Base-by-base conservation (phyloP, 2,329 filamentous ascomycete species). In the Sarocladium brachiariae region DNA sequence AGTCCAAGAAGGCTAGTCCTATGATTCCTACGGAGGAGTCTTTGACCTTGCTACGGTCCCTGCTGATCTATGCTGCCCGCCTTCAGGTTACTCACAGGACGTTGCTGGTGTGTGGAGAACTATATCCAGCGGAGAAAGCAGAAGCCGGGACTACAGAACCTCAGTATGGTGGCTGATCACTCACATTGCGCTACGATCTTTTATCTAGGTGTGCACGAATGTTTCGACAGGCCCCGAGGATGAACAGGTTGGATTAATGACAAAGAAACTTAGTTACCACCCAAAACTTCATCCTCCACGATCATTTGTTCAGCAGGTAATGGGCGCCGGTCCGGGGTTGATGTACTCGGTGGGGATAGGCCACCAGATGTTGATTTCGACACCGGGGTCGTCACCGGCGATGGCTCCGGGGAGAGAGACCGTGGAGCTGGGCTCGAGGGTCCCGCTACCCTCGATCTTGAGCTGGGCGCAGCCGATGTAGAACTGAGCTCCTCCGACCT, bases 401-500 rank as follows among this genome's bases (percentile, higher is more conserved):
- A 62, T 63, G 34, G 54, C 59, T 11, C 62, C 62, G 33, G 62
- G 62, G 56, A 64, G 57, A 51, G 55, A 57, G 50, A 63, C 61
- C 38, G 55, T 58, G 41, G 58, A 58, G 8, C 33, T 50, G 4
- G 61, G 62, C 13, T 51, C 50, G 27, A 52, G 52, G 7, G 13
- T 34, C 14, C 57, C 56, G 47, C 56, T 54, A 33, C 57, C 55
- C 13, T 50, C 52, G 33, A 59, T 54, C 13, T 31, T 48, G 37
- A 59, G 49, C 52, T 59, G 57, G 14, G 57, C 57, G 49, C 57
- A 59, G 23, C 55, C 54, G 25, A 58, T 57, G 52, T 64, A 66
- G 52, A 66, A 60, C 54, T 66, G 63, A 19, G 64, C 63, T 50
- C 62, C 63, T 23, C 60, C 62, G 31, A 58, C 57, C 33, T 31